Conservation (phyloP, 176 grass and related monocot genomes). For the Zea mays region Zm-B73-REFERENCE-NAM-5.0 NC_050096.1:63502001-63502500, state of each 20-base stretch:
- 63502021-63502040: not conserved
- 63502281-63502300: slow-evolving; percentile 27
- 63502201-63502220: slow-evolving; percentile 2
- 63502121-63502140: slow-evolving; percentile 9
- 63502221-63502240: slow-evolving; percentile 3
- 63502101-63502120: not conserved
- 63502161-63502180: slow-evolving; percentile 4
- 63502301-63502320: slow-evolving; percentile 28
- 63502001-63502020: slow-evolving; percentile 21
- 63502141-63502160: slow-evolving; percentile 1
- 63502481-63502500: slow-evolving; percentile 90
- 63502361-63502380: slow-evolving; percentile 47
- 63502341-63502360: slow-evolving; percentile 84
- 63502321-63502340: slow-evolving; percentile 57
- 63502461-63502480: slow-evolving; percentile 88
- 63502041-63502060: slow-evolving; percentile 1
- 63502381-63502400: slow-evolving; percentile 29
- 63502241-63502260: slow-evolving; percentile 25
- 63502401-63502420: slow-evolving; percentile 27
- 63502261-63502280: slow-evolving; percentile 36
- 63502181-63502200: not conserved
- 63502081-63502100: not conserved
- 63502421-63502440: not conserved
- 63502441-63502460: slow-evolving; percentile 45
- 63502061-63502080: not conserved